These are phyloP conservation scores for Clarireedia homoeocarpa DNA, from an alignment of 2,329 filamentous ascomycete genomes.

Conservation along the genomic window DNA sequence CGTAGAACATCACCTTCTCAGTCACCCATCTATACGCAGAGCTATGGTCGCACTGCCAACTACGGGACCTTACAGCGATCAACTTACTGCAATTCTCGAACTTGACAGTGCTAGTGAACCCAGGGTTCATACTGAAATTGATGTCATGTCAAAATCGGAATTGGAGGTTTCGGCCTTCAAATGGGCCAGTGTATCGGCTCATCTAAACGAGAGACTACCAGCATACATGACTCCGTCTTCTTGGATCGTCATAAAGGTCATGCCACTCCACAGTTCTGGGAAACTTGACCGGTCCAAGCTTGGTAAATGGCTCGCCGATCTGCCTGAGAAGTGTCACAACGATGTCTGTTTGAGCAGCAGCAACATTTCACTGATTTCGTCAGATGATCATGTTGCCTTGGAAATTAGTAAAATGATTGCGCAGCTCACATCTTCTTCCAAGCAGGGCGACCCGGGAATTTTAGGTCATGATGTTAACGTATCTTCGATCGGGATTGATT, in stretches of 20 bases:
- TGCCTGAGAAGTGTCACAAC: neutral
- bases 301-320: conserved; percentile 5
- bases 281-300: conserved; percentile 33
- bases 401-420: neutral
- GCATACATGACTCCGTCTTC: conserved; percentile 30
- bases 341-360: neutral
- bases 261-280: conserved; percentile 28
- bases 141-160: neutral
- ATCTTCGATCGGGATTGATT: conserved; percentile 6
- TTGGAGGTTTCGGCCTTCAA: neutral
- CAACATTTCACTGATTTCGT: neutral
- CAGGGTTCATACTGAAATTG: neutral
- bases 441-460: neutral
- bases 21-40: conserved; percentile 3
- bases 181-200: neutral
- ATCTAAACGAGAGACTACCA: conserved; percentile 18
- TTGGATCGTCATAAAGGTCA: conserved; percentile 25
- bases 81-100: neutral
- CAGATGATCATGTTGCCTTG: neutral
- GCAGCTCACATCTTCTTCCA: neutral
- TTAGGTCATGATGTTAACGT: conserved; percentile 2
- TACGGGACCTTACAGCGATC: neutral
- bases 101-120: neutral
- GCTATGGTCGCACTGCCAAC: neutral
- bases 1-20: conserved; percentile 6